Evolutionary conservation across 2,329 filamentous ascomycete species (phyloP).

Genomic region (Xylogone sp.): DNA sequence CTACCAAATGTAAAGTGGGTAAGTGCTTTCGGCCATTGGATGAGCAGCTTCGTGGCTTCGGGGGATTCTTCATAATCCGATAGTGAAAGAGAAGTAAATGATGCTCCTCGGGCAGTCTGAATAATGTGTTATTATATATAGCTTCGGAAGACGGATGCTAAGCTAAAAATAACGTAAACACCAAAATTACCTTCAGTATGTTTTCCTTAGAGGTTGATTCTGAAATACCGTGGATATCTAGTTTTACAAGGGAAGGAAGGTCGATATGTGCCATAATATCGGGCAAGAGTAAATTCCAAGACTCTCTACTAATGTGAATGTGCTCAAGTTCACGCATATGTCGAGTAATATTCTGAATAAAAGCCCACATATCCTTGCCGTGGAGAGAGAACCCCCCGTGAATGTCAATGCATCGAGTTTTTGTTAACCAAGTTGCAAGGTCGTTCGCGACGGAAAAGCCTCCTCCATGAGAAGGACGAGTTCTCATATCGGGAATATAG

Average conservation of each 20-base stretch:
- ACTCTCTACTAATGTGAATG: not conserved
- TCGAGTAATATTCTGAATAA: not conserved
- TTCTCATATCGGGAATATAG: not conserved
- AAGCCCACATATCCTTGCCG: not conserved
- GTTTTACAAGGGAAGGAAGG: not conserved
- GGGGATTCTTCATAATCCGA: not conserved
- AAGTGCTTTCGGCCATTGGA: constrained; percentile 1
- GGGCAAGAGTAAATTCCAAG: not conserved
- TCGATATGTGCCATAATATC: constrained; percentile 1
- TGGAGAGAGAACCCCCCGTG: constrained; percentile 3
- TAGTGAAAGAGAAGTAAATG: not conserved
- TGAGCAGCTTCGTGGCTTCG: not conserved
- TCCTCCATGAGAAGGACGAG: not conserved
- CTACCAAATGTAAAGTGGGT: constrained; percentile 3
- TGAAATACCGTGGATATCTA: not conserved
- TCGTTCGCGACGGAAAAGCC: not conserved
- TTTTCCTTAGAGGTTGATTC: not conserved
- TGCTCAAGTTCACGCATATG: constrained; percentile 1
- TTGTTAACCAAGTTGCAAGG: not conserved
- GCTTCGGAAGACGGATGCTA: not conserved
- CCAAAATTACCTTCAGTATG: not conserved
- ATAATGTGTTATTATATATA: not conserved
- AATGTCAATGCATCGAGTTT: not conserved
- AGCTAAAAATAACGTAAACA: not conserved
- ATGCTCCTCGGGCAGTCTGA: too few species aligned